Conservation (phyloP, 2,329 filamentous ascomycete genomes). For the Clonostachys chloroleuca region DNA sequence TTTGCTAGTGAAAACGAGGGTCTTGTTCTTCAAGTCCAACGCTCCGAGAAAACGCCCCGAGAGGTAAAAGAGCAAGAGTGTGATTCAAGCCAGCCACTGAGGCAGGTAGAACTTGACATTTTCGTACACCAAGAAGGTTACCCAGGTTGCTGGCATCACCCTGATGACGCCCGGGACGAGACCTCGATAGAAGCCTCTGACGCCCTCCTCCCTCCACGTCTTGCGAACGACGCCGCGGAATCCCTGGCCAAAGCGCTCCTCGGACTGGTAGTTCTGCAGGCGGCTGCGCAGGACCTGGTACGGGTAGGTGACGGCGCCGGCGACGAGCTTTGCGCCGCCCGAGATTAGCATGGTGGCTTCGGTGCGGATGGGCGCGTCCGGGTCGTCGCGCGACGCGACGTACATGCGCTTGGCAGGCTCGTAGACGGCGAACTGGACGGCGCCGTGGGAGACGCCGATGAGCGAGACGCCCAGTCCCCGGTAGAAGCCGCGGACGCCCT, state of each 20-base stretch:
- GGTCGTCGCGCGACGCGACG: slow-evolving; percentile 28
- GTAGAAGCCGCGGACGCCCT: slow-evolving; percentile 81
- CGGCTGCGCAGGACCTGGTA: slow-evolving; percentile 89
- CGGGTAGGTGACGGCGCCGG: slow-evolving; percentile 87
- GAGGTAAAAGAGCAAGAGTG: background rate
- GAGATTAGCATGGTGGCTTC: slow-evolving; percentile 78
- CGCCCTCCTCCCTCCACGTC: slow-evolving; percentile 76
- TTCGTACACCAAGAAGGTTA: slow-evolving; percentile 96
- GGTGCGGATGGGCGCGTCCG: slow-evolving; percentile 48
- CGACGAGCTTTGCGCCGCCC: slow-evolving; percentile 78
- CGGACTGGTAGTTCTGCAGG: slow-evolving; percentile 84
- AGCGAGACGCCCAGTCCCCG: slow-evolving; percentile 79
- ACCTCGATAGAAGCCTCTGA: slow-evolving; percentile 86
- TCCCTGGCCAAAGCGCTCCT: slow-evolving; percentile 67
- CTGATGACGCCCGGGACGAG: slow-evolving; percentile 84
- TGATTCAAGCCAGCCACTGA: slow-evolving; percentile 19
- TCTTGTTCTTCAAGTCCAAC: too few relatives aligned
- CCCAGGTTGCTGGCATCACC: slow-evolving; percentile 91
- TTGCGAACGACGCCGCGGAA: slow-evolving; percentile 64
- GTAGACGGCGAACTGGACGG: slow-evolving; percentile 94
- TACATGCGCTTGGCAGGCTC: slow-evolving; percentile 62
- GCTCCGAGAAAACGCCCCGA: too few relatives aligned
- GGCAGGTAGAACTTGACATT: slow-evolving; percentile 76
- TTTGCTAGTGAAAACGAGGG: too few relatives aligned
- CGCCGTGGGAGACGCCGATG: slow-evolving; percentile 85